These are phyloP conservation scores for Yarrowia porcina DNA, from an alignment of 805 yeast genomes.

Conservation along the genomic window DNA sequence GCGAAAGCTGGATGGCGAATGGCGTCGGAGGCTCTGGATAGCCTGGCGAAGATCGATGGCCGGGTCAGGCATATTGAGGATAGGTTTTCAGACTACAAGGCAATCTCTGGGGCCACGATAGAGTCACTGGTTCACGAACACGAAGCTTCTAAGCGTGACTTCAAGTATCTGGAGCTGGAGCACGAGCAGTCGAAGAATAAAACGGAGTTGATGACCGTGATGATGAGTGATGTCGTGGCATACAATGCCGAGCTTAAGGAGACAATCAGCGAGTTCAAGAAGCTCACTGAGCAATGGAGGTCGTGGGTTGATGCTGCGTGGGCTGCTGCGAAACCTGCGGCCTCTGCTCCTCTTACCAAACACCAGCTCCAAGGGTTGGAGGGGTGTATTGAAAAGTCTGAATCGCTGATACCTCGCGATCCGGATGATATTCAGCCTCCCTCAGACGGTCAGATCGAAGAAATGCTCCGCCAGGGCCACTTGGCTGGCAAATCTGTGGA, in stretches of 20 bases:
- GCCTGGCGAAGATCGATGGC: not conserved
- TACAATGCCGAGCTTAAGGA: conserved; percentile 12
- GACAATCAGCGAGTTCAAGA: not conserved
- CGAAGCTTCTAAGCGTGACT: not conserved
- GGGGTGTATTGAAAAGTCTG: not conserved
- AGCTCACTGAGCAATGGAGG: not conserved
- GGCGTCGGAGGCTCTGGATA: conserved; percentile 21
- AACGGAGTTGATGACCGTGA: conserved; percentile 14
- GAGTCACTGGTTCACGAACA: conserved; percentile 7
- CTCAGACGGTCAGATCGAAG: not conserved
- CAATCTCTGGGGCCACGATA: not conserved
- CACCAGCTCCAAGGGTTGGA: not conserved
- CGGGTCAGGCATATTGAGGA: not conserved
- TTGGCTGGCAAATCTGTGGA: conserved; percentile 1
- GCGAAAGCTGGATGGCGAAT: conserved; percentile 16
- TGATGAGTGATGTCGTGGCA: conserved; percentile 10
- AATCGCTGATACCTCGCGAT: not conserved
- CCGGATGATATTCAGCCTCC: not conserved
- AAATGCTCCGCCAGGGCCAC: not conserved
- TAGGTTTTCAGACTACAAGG: not conserved
- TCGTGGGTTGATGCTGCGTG: not conserved
- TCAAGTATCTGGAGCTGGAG: not conserved
- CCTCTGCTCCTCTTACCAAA: not conserved
- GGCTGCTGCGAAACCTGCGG: no score
- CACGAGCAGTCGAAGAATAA: conserved; percentile 5